Percentiles rank a stretch among this genome's conserved stretches.
Conservation (phyloP, 805 yeast species). For the Saccharomyces mikatae region DNA sequence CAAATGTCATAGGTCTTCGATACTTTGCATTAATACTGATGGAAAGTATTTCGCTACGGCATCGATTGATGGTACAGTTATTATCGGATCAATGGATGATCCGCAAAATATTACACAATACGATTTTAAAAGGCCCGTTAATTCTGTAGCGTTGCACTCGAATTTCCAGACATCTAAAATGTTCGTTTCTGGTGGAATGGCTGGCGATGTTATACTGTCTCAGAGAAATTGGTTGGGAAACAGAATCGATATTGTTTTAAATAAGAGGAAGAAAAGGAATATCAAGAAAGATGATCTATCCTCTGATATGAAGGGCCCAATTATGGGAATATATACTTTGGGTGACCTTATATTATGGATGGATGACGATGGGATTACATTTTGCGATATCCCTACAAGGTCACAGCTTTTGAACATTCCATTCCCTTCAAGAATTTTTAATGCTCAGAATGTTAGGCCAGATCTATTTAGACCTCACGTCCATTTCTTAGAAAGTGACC, state of each 20-base stretch:
- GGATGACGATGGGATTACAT: slow-evolving; percentile 69
- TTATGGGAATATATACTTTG: slow-evolving; percentile 56
- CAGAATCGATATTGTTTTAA: slow-evolving; percentile 58
- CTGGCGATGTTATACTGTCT: slow-evolving; percentile 70
- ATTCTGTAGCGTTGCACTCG: slow-evolving; percentile 73
- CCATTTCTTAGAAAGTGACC: slow-evolving; percentile 53
- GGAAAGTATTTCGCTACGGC: slow-evolving; percentile 74
- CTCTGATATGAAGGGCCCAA: slow-evolving; percentile 42
- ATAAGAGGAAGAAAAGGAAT: slow-evolving; percentile 32
- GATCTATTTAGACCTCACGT: slow-evolving; percentile 82
- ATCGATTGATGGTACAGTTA: slow-evolving; percentile 89
- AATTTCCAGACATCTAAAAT: slow-evolving; percentile 53
- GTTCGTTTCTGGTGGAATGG: slow-evolving; percentile 83
- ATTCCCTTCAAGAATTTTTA: slow-evolving; percentile 39
- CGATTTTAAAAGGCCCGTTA: slow-evolving; percentile 82
- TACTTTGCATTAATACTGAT: slow-evolving; percentile 58
- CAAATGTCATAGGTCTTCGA: slow-evolving; percentile 79
- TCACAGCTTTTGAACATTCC: slow-evolving; percentile 44
- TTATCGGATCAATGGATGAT: slow-evolving; percentile 54
- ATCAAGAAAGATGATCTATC: not conserved
- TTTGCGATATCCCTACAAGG: slow-evolving; percentile 51
- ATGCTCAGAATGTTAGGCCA: slow-evolving; percentile 42
- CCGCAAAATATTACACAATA: slow-evolving; percentile 59
- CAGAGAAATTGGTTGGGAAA: slow-evolving; percentile 83
- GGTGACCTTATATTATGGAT: slow-evolving; percentile 73